Percentiles rank a stretch among this genome's conserved stretches.
Evolutionary conservation across 163 green algal genomes (phyloP).

Genomic region (Scenedesmus sp.): DNA sequence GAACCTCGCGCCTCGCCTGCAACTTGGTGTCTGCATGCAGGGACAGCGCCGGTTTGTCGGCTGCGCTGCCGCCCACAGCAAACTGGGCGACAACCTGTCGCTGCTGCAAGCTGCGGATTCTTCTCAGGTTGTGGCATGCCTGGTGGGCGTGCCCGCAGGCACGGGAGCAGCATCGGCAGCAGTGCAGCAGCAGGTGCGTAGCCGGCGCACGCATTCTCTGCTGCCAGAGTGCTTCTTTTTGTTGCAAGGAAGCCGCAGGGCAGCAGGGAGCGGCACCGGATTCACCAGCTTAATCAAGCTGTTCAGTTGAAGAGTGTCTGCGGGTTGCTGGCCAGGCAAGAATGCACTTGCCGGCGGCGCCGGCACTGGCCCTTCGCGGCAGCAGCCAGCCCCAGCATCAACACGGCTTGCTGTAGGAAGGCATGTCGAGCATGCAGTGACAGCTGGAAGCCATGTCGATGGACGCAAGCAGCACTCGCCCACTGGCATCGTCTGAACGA

Average conservation of each 20-base stretch:
- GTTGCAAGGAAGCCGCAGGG: neutral
- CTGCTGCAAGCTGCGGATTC: neutral
- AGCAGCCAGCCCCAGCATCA: too few species aligned
- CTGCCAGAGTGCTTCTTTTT: neutral
- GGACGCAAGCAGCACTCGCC: too few species aligned
- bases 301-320: too few species aligned
- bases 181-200: neutral
- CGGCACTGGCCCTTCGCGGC: too few species aligned
- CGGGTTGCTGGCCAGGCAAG: too few species aligned
- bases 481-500: too few species aligned
- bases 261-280: too few species aligned
- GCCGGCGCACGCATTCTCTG: neutral
- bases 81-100: neutral
- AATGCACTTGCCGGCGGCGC: too few species aligned
- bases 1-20: neutral
- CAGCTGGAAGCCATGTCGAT: too few species aligned
- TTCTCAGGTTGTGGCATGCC: neutral
- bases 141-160: neutral
- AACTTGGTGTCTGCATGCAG: neutral
- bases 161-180: neutral
- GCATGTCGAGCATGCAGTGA: too few species aligned
- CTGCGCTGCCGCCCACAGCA: neutral
- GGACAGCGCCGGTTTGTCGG: neutral
- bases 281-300: too few species aligned
- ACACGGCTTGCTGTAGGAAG: too few species aligned